Base-by-base conservation (phyloP, 169 alveolate species). In the Ichthyophthirius multifiliis region DNA sequence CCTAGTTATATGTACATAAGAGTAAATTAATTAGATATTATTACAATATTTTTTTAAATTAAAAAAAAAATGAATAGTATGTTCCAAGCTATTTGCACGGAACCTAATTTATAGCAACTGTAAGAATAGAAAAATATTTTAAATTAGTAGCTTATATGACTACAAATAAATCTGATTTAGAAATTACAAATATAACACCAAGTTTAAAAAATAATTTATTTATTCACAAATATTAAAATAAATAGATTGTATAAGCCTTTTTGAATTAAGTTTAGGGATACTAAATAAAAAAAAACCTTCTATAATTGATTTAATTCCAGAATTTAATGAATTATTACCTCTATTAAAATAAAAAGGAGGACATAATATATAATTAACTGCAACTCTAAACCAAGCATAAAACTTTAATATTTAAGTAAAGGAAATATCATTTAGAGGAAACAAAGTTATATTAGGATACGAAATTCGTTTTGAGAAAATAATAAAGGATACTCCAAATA, bases 81-180 rank as follows among this genome's bases (percentile, higher is more conserved):
- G 86, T 81, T 5, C 86, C 86, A 3, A 71, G 82, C 18, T 81
- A 64, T 39, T 71, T 81, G 10, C 86, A 81, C 43, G 86, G 86
- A 47, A 74, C 86, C 15, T 34, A 81, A 15, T 81, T 81, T 55
- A 64, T 81, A 27, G 82, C 80, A 39, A 67, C 82, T 7, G 43
- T 81, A 47, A 71, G 80, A 81, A 18, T 27, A 7, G 86, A 81
- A 43, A 81, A 81, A 32, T 43, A 47, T n/a, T 81, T 81, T 73
- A 81, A 81, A 43, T 34, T 71, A 6, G 65, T 73, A 15, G 86
- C 71, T 15, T 81, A 39, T 18, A 71, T 81, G 86, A 46, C 73
- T 39, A 41, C 73, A 0, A 48, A 74, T 41, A 48, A 55, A 7
- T 47, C 44, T 10, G 55, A 65, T 1, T 30, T 35, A 37, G 80